Percentiles rank a stretch among this genome's conserved stretches.
phyloP scores from a whole-genome alignment of 2,329 filamentous ascomycete genomes.

The Tolypocladium paradoxum region DNA sequence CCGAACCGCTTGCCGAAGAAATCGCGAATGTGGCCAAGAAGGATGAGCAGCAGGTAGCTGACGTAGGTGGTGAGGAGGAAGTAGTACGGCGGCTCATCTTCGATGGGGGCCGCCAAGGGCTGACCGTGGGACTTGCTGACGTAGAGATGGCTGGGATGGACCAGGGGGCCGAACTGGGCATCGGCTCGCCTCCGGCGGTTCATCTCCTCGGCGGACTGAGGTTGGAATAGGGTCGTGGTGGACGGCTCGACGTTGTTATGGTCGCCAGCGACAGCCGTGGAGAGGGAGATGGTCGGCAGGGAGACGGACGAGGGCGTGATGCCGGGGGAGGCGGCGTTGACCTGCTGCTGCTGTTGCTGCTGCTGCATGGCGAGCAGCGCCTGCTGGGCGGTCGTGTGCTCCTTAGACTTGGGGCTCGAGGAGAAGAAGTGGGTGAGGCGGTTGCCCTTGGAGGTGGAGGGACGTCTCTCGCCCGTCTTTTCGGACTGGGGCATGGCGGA shows the following conservation, averaged over 20 bases:
- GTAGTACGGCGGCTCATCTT: slow-evolving; percentile 95
- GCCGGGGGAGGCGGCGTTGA: slow-evolving; percentile 42
- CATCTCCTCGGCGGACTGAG: slow-evolving; percentile 74
- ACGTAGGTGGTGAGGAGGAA: slow-evolving; percentile 97
- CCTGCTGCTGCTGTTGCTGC: slow-evolving; percentile 19
- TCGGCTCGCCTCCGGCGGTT: slow-evolving; percentile 66
- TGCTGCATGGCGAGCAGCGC: slow-evolving; percentile 59
- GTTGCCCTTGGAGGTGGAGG: slow-evolving; percentile 58
- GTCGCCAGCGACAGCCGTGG: slow-evolving; percentile 71
- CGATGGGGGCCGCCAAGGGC: slow-evolving; percentile 69
- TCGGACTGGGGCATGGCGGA: slow-evolving; percentile 36
- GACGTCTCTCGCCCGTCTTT: slow-evolving; percentile 43
- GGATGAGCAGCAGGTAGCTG: slow-evolving; percentile 91
- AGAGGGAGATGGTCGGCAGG: slow-evolving; percentile 84
- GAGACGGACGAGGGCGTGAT: slow-evolving; percentile 65
- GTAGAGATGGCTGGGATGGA: slow-evolving; percentile 73
- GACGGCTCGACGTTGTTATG: slow-evolving; percentile 58
- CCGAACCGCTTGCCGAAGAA: slow-evolving; percentile 97
- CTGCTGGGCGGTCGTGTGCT: slow-evolving; percentile 54
- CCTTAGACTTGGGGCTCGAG: slow-evolving; percentile 64
- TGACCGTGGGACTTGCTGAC: slow-evolving; percentile 78
- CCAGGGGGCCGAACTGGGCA: slow-evolving; percentile 82
- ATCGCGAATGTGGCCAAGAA: slow-evolving; percentile 89
- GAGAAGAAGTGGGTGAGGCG: slow-evolving; percentile 78
- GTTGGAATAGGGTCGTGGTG: slow-evolving; percentile 73